Evolutionary conservation across 768 basidiomycete species (phyloP).

Genomic region (Kwoniella bestiolae): DNA sequence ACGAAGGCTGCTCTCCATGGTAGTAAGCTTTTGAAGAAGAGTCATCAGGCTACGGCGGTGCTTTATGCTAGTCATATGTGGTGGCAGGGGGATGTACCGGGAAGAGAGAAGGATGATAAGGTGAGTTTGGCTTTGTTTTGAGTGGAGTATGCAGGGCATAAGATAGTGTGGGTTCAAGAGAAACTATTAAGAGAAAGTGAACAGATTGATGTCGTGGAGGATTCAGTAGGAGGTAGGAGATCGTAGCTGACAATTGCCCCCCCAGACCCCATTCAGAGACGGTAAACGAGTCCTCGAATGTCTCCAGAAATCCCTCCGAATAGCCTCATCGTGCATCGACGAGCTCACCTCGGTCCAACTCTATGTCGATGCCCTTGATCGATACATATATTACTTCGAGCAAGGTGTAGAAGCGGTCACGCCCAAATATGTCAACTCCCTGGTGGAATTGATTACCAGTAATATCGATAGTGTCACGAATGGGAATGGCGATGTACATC

Average conservation of each 20-base stretch:
- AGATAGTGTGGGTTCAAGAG: too few species aligned
- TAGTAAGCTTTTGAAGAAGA: conserved; percentile 95
- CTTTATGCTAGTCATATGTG: conserved; percentile 94
- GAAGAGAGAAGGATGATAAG: conserved; percentile 61
- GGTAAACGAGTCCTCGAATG: conserved; percentile 98
- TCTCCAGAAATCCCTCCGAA: conserved; percentile 91
- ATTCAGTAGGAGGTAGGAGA: too few species aligned
- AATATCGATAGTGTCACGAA: conserved; percentile 80
- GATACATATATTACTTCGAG: conserved; percentile 94
- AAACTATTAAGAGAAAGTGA: too few species aligned
- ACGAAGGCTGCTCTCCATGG: conserved; percentile 99
- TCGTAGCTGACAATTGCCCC: too few species aligned
- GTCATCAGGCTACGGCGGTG: conserved; percentile 94
- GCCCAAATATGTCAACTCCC: conserved; percentile 92
- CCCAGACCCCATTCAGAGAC: conserved; percentile 65
- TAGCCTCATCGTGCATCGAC: conserved; percentile 94
- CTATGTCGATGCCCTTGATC: conserved; percentile 94
- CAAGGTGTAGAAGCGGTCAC: conserved; percentile 90
- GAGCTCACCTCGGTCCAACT: conserved; percentile 95
- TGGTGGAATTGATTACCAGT: conserved; percentile 92
- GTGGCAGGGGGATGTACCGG: conserved; percentile 80
- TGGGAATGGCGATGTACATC: conserved; percentile 77
- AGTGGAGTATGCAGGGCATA: too few species aligned
- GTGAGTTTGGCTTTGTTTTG: conserved; percentile 53
- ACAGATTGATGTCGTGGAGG: too few species aligned